Base-by-base conservation (phyloP, 352 stramenopile genomes). In the Blastocystis hominis region DNA sequence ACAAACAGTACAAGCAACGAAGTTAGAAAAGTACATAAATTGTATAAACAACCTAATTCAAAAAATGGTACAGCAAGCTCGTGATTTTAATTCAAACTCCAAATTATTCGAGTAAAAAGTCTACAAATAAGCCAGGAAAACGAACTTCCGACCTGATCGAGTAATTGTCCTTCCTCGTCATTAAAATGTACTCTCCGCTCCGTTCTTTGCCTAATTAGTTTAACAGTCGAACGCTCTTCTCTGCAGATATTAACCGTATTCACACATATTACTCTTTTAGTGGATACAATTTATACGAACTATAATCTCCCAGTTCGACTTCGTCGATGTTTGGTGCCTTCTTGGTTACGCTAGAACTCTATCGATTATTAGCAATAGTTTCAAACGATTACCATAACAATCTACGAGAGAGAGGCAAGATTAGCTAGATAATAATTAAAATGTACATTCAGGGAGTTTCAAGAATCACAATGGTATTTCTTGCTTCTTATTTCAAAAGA, bases 21-120 rank as follows among this genome's bases (percentile, higher is more conserved):
- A 59, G 50, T n/a, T 59, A 59, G 50, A 59, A 20, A 59, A 59
- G 50, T 20, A 20, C 50, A 59, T 13, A 59, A 59, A 59, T 30
- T 20, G 50, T 40, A 64, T 46, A 5, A 62, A 64, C 9, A 30
- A 34, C 44, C 44, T 17, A 30, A 20, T n/a, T 68, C 55, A 84
- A 20, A 84, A 50, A 66, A 84, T 84, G 38, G 72, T 84, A 84
- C 72, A 84, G 36, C 72, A 84, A 64, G 34, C 62, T 24, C 54
- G 36, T n/a, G 17, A 66, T 53, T 84, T 34, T 34, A 69, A 15
- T 15, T 84, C 72, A 64, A 54, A 84, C 7, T 84, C 72, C 72
- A 84, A 40, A 47, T 84, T 84, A 68, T 84, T 61, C 9, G 72
- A 66, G 44, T 84, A 84, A 53, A 84, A 84, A n/a, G 72, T 84